phyloP scores from a whole-genome alignment of 2,329 filamentous ascomycete species.

The Aspergillus pseudoviridinutans region DNA sequence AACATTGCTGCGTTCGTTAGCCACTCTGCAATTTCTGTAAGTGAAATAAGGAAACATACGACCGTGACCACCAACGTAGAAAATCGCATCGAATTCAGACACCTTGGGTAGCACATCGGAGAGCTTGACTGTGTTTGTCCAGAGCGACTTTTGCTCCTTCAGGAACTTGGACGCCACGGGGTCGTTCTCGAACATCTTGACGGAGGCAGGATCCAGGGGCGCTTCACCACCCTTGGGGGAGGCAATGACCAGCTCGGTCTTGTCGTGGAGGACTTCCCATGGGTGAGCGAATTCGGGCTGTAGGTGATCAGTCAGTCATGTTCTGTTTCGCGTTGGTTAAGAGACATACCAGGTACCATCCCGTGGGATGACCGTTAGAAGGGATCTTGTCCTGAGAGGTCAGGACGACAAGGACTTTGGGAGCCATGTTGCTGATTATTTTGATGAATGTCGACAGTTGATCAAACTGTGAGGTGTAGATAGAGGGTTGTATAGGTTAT shows the following conservation, averaged over 20 bases:
- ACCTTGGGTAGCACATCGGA: constrained; percentile 54
- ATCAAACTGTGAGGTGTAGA: neutral
- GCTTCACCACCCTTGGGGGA: constrained; percentile 61
- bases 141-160: constrained; percentile 54
- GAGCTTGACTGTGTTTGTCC: constrained; percentile 61
- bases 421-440: constrained; percentile 25
- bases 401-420: constrained; percentile 67
- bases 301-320: neutral
- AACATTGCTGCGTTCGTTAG: constrained; percentile 41
- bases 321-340: too few relatives aligned
- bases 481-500: neutral
- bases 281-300: constrained; percentile 62
- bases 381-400: constrained; percentile 55
- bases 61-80: constrained; percentile 58
- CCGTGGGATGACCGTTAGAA: constrained; percentile 51
- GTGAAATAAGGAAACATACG: constrained; percentile 36
- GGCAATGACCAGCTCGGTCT: constrained; percentile 54
- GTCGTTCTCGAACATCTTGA: constrained; percentile 55
- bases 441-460: neutral
- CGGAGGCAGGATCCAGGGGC: constrained; percentile 57
- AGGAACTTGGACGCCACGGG: constrained; percentile 52
- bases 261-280: constrained; percentile 54
- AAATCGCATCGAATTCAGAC: constrained; percentile 61
- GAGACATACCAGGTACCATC: constrained; percentile 62
- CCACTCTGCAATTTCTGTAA: neutral